Conservation (phyloP, 1,139 yeast species). For the Sporopachydermia cereana region DNA sequence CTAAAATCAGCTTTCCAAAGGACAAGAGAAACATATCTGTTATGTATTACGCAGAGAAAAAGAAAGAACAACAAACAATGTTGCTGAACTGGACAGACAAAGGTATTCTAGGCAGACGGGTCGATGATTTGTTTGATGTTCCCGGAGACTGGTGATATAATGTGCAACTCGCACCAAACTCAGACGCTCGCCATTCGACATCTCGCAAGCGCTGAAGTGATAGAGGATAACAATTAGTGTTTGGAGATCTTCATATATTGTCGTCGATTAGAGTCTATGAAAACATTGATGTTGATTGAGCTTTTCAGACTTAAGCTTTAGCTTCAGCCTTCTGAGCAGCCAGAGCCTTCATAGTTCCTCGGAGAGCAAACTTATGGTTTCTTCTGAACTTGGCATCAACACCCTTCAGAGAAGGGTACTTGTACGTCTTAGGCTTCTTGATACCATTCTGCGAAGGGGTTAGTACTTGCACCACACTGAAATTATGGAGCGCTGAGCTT, state of each 20-base stretch:
- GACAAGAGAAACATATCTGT: no score
- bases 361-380: constrained; percentile 99
- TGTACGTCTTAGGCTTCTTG: constrained; percentile 97
- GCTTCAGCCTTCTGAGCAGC: constrained; percentile 43
- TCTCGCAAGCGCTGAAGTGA: no score
- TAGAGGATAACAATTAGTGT: no score
- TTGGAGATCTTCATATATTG: constrained; percentile 24
- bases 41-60: no score
- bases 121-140: no score
- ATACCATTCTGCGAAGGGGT: constrained; percentile 94
- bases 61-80: no score
- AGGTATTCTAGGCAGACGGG: no score
- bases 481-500: neutral
- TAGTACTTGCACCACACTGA: neutral
- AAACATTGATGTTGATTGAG: constrained; percentile 7
- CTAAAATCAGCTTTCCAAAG: no score
- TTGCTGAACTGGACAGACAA: no score
- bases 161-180: no score
- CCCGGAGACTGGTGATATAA: no score
- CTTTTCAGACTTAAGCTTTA: constrained; percentile 29
- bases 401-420: constrained; percentile 97
- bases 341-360: constrained; percentile 91
- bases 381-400: constrained; percentile 99
- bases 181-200: no score
- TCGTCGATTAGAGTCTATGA: constrained; percentile 9